phyloP scores from a whole-genome alignment of 2,329 filamentous ascomycete species.

The Fusarium newnesense region DNA sequence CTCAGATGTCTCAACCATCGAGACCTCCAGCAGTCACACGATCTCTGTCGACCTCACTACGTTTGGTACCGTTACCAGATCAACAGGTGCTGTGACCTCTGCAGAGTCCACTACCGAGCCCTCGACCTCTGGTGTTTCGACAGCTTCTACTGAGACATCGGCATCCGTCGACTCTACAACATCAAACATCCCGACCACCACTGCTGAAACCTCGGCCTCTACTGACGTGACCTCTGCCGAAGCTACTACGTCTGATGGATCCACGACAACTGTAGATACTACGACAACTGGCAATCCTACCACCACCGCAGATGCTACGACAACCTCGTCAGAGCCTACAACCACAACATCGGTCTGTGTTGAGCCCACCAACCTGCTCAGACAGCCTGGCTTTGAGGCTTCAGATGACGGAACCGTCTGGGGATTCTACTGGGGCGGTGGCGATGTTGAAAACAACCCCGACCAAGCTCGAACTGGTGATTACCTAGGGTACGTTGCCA shows the following conservation, averaged over 20 bases:
- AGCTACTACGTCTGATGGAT: fast-evolving
- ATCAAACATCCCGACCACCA: fast-evolving
- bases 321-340: not conserved
- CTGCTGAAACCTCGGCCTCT: not conserved
- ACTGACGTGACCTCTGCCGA: not conserved
- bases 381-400: not conserved
- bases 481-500: not conserved
- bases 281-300: not conserved
- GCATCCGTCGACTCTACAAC: not conserved
- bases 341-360: slow-evolving; percentile 7
- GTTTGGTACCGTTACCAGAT: not conserved
- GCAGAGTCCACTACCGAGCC: not conserved
- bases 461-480: not conserved
- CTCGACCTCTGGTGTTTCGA: not conserved
- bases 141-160: not conserved
- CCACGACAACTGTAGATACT: not conserved
- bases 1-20: not conserved
- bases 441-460: not conserved
- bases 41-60: not conserved
- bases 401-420: not conserved
- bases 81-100: not conserved
- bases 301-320: not conserved
- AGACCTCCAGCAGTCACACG: not conserved
- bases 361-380: slow-evolving; percentile 4
- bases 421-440: slow-evolving; percentile 15